These are phyloP conservation scores for Diutina siamensis DNA, from an alignment of 1,139 yeast genomes.

Conservation along the genomic window DNA sequence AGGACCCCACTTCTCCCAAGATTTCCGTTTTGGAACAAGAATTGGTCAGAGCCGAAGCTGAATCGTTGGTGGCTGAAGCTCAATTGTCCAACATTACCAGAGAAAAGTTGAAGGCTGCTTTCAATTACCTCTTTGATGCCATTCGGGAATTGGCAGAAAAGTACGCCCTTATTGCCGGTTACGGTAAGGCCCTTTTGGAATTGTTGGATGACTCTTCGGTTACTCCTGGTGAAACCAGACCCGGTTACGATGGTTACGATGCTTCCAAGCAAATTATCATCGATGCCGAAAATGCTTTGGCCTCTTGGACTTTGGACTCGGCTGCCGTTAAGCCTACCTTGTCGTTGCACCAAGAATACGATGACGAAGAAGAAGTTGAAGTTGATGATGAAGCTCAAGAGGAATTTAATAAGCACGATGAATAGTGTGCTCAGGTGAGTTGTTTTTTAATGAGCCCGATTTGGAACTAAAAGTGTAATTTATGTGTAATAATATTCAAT, in stretches of 20 bases:
- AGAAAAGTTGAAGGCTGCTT: conserved; percentile 78
- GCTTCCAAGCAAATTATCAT: conserved; percentile 79
- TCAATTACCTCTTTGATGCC: conserved; percentile 74
- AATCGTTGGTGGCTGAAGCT: conserved; percentile 82
- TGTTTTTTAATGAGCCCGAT: not conserved
- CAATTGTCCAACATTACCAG: conserved; percentile 80
- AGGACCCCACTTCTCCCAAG: conserved; percentile 77
- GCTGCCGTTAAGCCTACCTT: conserved; percentile 76
- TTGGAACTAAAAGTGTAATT: not conserved
- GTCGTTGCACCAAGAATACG: conserved; percentile 59
- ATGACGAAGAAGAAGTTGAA: conserved; percentile 22
- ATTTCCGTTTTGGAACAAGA: conserved; percentile 77
- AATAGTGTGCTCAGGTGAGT: too few relatives aligned
- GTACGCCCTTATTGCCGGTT: conserved; percentile 77
- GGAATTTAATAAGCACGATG: conserved; percentile 18
- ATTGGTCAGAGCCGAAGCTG: conserved; percentile 84
- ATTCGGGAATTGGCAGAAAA: conserved; percentile 76
- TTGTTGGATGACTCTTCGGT: conserved; percentile 76
- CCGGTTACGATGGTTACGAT: conserved; percentile 79
- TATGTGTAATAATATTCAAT: not conserved
- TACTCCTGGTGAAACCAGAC: conserved; percentile 87
- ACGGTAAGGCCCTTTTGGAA: conserved; percentile 78
- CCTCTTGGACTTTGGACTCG: conserved; percentile 71
- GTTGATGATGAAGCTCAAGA: conserved; percentile 32
- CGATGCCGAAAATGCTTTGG: conserved; percentile 76